phyloP scores from a whole-genome alignment of 176 grass and related monocot species.

The bread wheat (Triticum aestivum) region DNA sequence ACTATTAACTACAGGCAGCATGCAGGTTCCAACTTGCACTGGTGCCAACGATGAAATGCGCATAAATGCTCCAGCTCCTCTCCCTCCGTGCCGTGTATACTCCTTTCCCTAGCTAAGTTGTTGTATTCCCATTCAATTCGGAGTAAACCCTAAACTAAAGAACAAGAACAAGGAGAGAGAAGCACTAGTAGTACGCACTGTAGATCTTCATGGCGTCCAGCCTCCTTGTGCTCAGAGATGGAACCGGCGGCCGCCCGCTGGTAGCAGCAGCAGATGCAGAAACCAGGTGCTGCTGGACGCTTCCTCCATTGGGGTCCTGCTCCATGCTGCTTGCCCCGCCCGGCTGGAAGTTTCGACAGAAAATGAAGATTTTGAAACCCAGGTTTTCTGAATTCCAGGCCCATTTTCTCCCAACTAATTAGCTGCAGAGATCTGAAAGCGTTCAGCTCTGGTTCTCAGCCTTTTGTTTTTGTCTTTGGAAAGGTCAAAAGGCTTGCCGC shows the following conservation, averaged over 20 bases:
- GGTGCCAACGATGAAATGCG: not conserved
- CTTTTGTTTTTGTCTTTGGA: no score
- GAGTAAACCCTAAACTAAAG: conserved; percentile 16
- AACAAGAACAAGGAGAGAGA: not conserved
- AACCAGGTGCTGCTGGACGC: not conserved
- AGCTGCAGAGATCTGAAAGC: no score
- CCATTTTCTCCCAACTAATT: not conserved
- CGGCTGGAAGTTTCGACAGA: not conserved
- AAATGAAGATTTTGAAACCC: not conserved
- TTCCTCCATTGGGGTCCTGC: not conserved
- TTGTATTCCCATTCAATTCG: conserved; percentile 27
- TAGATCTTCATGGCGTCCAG: conserved; percentile 19
- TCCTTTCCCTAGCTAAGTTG: not conserved
- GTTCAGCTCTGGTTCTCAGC: no score
- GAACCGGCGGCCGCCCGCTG: not conserved
- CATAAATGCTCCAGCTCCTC: conserved; percentile 55
- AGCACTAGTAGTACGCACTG: not conserved
- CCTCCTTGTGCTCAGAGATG: conserved; percentile 20
- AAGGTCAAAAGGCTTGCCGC: no score
- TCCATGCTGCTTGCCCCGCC: conserved; percentile 6
- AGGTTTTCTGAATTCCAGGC: not conserved
- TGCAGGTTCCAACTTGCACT: conserved; percentile 30
- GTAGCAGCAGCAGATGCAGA: not conserved
- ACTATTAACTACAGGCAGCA: conserved; percentile 27
- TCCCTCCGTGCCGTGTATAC: conserved; percentile 33